Evolutionary conservation across 768 basidiomycete species (phyloP).

Genomic region (Pleurotus tuoliensis): DNA sequence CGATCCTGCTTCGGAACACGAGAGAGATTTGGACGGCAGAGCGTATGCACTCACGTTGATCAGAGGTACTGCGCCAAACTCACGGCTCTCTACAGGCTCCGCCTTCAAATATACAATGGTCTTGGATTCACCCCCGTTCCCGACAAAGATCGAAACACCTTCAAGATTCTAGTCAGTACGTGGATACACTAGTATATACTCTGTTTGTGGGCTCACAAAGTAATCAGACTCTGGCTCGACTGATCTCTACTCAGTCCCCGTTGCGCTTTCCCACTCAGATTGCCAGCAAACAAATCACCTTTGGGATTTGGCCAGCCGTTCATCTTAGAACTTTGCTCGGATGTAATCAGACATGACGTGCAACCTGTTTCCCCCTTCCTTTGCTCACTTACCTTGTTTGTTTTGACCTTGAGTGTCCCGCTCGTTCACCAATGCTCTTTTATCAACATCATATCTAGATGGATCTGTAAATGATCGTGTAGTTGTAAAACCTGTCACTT

Average conservation of each 20-base stretch:
- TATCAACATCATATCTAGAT: too few relatives aligned
- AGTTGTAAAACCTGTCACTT: too few relatives aligned
- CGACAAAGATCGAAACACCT: conserved; percentile 43
- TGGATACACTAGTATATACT: conserved; percentile 11
- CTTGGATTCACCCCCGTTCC: conserved; percentile 69
- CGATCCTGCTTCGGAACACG: conserved; percentile 72
- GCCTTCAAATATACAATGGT: conserved; percentile 64
- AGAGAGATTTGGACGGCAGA: conserved; percentile 62
- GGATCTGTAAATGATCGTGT: too few relatives aligned
- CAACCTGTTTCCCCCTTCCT: too few relatives aligned
- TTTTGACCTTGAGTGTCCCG: too few relatives aligned
- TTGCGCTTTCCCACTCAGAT: background rate
- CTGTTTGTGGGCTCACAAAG: background rate
- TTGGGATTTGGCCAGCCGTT: background rate
- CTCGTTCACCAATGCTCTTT: too few relatives aligned
- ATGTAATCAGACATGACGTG: too few relatives aligned
- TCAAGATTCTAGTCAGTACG: conserved; percentile 70
- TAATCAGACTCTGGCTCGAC: background rate
- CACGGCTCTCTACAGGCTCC: conserved; percentile 39
- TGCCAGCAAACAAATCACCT: background rate
- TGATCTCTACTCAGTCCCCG: background rate
- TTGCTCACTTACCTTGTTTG: too few relatives aligned
- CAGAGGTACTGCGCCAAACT: too few relatives aligned
- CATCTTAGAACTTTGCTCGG: too few relatives aligned
- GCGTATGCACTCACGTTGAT: conserved; percentile 40